Evolutionary conservation across 176 grass and related monocot genomes (phyloP), one percentile per base, ranked within the genome.

Genomic region (Oryza meyeriana): DNA sequence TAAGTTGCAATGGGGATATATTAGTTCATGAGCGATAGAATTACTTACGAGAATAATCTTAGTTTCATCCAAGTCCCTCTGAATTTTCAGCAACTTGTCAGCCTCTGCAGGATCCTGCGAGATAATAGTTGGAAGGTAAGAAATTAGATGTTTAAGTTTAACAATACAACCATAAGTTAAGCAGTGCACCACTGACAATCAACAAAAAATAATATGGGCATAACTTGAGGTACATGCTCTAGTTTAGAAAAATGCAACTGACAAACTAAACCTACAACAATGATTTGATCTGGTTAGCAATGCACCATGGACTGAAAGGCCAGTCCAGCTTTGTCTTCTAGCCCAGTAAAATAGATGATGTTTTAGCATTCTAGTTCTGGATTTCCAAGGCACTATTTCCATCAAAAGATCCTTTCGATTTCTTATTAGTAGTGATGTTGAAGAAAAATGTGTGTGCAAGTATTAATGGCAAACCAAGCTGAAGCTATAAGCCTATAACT

Each of bases 1-100:
- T 10, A 40, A 22, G 47, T 22, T 40, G 14, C 24, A 40, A 30
- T 22, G 38, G 1, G 61, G 64, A 66, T 33, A 26, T 39, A 61
- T 0, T 71, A 40, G 25, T 71, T 71, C 28, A 26, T 61, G 45
- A 12, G 16, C 16, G 33, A 32, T 61, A 61, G 0, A 18, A 30
- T 74, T 24, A 75, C 87, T 87, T 94, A 97, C 94, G 0, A 97
- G 80, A 84, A 97, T 94, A 78, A 94, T 97, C 82, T 97, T 97
- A n/a, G 92, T 97, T 85, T 97, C 92, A 85, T 97, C 95, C 83
- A 97, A 80, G 62, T 94, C 90, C 69, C 88, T 92, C 83, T 97
- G 95, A 84, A 97, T 94, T 92, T 92, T 97, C 61, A 91, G 14
- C 64, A 94, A 71, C 74, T 97, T 97, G 86, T 97, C 92, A 30